Base-by-base conservation (phyloP, 2,329 filamentous ascomycete species). In the Lasiodiplodia sp. region DNA sequence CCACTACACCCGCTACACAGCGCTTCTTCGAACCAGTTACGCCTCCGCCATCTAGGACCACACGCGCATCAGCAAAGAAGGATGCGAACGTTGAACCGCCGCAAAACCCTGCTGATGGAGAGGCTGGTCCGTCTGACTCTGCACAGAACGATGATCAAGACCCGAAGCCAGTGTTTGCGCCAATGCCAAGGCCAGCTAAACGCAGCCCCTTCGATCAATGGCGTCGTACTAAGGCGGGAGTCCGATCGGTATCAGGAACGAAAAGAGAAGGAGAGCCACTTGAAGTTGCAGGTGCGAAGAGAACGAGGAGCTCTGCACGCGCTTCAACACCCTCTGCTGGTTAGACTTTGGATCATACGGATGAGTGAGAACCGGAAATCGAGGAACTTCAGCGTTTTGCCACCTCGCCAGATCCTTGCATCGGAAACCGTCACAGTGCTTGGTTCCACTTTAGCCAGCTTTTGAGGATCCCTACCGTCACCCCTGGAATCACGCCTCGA, bases 181-280 rank as follows among this genome's bases (percentile, higher is more conserved):
- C 64, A 44, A 67, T 68, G 64, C 66, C 52, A 66, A 58, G 28
- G 21, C 66, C 66, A 11, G 75, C 72, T 71, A 74, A 78, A 71
- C 82, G 81, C 68, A 89, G 86, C 73, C 88, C 88, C 2, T 93
- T 93, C 73, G 89, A 91, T 73, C 84, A 84, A 49, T 93, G 90
- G 90, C 86, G 83, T 71, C 87, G 90, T 69, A 88, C 87, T 73
- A 93, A 93, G 83, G 55, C 55, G 6, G 49, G 56, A 44, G 18
- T 47, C n/a, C 40, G 55, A 4, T 53, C 66, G 11, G 49, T 57
- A 12, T 60, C 66, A 2, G 49, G 53, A 7, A 49, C 51, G 69
- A 80, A 80, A 75, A 77, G 78, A 65, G 71, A 72, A 47, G 78
- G 76, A 34, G 74, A 75, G 23, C 70, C 72, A 47, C 72, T 79